phyloP scores from a whole-genome alignment of 441 rosid species.

The Gossypium trilobum region DNA sequence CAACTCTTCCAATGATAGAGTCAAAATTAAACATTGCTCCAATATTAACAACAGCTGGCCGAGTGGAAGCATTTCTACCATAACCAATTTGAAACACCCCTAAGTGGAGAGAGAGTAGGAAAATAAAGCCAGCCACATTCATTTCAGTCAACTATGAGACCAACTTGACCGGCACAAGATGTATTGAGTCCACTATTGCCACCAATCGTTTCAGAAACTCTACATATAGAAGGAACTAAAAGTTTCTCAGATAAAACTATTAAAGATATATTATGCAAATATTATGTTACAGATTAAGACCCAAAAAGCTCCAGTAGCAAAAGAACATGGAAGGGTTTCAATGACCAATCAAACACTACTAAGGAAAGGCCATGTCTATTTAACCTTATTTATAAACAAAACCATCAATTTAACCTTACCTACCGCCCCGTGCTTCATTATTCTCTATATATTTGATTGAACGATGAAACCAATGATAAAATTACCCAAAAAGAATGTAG shows the following conservation, averaged over 20 bases:
- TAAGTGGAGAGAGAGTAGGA: conserved; percentile 24
- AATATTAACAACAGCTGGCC: conserved; percentile 55
- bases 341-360: neutral
- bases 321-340: neutral
- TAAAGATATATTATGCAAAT: neutral
- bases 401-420: conserved; percentile 6
- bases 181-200: conserved; percentile 12
- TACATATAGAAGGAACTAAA: conserved; percentile 8
- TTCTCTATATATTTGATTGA: neutral
- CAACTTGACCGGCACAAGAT: conserved; percentile 9
- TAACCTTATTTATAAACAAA: neutral
- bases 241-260: neutral
- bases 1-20: conserved; percentile 67
- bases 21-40: conserved; percentile 60
- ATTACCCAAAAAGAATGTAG: neutral
- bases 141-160: conserved; percentile 22
- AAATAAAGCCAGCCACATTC: conserved; percentile 30
- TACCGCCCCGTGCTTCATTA: neutral
- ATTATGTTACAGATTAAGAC: neutral
- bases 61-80: conserved; percentile 34
- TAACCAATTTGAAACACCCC: conserved; percentile 29
- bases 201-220: conserved; percentile 15
- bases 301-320: neutral
- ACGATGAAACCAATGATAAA: neutral
- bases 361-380: neutral